These are phyloP conservation scores for Lycium ferocissimum DNA, from an alignment of 257 asterid species.

Conservation along the genomic window DNA sequence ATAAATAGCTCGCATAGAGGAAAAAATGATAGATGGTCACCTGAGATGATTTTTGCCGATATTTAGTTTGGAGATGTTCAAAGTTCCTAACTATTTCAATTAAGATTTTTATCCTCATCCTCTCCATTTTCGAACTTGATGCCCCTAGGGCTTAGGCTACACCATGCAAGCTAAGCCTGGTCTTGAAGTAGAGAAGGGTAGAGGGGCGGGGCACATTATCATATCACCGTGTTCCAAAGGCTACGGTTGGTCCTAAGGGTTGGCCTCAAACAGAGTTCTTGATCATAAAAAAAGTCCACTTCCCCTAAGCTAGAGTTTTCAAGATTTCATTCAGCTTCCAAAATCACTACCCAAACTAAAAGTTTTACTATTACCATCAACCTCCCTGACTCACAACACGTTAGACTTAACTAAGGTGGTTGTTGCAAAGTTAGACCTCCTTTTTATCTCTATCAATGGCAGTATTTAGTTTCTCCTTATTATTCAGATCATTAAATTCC, in stretches of 20 bases:
- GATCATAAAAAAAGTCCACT: neutral
- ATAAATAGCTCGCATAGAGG: no score
- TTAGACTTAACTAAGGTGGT: neutral
- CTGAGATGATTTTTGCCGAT: no score
- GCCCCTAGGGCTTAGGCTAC: neutral
- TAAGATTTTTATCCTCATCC: constrained; percentile 12
- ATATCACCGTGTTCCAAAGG: neutral
- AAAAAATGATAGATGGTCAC: no score
- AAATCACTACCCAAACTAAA: neutral
- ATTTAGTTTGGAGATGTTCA: no score
- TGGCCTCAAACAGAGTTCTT: neutral
- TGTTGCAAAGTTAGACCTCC: constrained; percentile 11
- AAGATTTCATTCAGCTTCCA: constrained; percentile 7
- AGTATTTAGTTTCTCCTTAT: constrained; percentile 3
- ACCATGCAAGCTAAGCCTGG: neutral
- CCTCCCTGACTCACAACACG: neutral
- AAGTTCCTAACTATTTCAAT: no score
- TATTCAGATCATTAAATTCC: neutral
- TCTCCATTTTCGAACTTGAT: neutral
- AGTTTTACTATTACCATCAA: neutral
- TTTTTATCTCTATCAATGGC: neutral
- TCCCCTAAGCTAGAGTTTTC: neutral
- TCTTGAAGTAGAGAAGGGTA: neutral
- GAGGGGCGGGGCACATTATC: neutral
- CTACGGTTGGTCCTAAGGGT: neutral